A percentile compares a stretch with the other conserved stretches of the same genome.
Conservation (phyloP, 2,329 filamentous ascomycete genomes). For the Lojkania enalia region DNA sequence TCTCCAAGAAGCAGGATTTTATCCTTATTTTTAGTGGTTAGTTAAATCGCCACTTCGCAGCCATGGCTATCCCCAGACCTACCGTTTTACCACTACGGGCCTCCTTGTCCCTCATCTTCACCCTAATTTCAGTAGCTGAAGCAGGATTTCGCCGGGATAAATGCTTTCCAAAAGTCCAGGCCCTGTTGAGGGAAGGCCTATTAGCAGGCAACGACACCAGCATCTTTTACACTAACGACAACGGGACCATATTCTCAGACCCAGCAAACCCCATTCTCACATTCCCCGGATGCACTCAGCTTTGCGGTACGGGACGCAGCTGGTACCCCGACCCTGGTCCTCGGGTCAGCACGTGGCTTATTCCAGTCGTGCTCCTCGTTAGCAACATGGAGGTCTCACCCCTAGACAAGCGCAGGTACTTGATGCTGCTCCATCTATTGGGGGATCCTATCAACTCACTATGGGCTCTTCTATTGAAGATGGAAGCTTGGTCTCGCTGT, state of each 20-base stretch:
- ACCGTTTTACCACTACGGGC: no score
- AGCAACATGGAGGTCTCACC: conserved; percentile 28
- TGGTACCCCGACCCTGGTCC: conserved; percentile 26
- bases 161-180: conserved; percentile 7
- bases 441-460: conserved; percentile 27
- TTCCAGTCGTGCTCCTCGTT: conserved; percentile 24
- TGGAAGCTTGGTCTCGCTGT: conserved; percentile 21
- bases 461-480: conserved; percentile 21
- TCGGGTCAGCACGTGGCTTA: conserved; percentile 23
- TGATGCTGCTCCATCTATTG: conserved; percentile 22
- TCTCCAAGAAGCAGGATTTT: no score
- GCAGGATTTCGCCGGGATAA: conserved; percentile 9
- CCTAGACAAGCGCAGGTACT: conserved; percentile 20
- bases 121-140: background rate
- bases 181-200: conserved; percentile 5
- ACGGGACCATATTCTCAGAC: conserved; percentile 6
- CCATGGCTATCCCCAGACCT: no score
- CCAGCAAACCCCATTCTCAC: conserved; percentile 11
- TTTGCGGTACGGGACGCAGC: conserved; percentile 9
- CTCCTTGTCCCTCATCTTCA: no score
- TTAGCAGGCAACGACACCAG: conserved; percentile 10
- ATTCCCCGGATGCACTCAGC: conserved; percentile 12
- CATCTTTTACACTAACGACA: conserved; percentile 8
- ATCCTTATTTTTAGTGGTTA: no score
- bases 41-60: no score